Evolutionary conservation across 2,329 filamentous ascomycete genomes (phyloP), one percentile per base, ranked within the genome.

Genomic region (Epichloe sibirici): DNA sequence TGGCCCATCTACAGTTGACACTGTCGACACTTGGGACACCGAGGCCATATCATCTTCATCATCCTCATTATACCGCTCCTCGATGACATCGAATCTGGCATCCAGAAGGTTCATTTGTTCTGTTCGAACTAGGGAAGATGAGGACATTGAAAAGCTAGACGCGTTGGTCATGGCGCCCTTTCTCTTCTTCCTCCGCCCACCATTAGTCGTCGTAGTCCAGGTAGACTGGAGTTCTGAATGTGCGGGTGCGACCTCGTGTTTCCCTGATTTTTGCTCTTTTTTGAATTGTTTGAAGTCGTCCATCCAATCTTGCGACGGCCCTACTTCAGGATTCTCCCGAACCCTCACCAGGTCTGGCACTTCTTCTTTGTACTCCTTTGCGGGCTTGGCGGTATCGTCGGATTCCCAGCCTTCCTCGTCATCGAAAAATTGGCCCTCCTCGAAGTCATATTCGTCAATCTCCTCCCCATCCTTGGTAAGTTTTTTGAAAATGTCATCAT

Each of bases 261-360:
- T 64, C 15, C 66, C 66, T 1, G 65, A 65, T 60, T 81, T 82
- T 61, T 84, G 77, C 55, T 90, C 88, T 63, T 86, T 87, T 69
- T 97, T 96, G 76, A 95, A 97, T 65, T 93, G 88, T 61, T 88
- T 87, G 71, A 95, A 97, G 62, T 96, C 87, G 52, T 85, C 82
- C 69, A 97, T 78, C 90, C 93, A 98, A 59, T 88, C 85, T 55
- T 88, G 85, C 52, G 87, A 83, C 15, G 75, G 78, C 2, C 77
- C 78, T 52, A 85, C 81, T 31, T 83, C 79, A 4, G 78, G 71
- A 4, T 74, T 69, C 51, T 76, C 74, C 23, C 68, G 62, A 11
- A 69, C 65, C 58, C 66, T 66, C 3, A 79, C 73, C 3, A 81
- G 69, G 48, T 77, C 66, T n/a, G 74, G 74, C 15, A 67, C 71